Evolutionary conservation across 1,284 basidiomycete genomes (phyloP), one percentile per base, ranked within the genome.

Genomic region (Cryptococcus sp.): DNA sequence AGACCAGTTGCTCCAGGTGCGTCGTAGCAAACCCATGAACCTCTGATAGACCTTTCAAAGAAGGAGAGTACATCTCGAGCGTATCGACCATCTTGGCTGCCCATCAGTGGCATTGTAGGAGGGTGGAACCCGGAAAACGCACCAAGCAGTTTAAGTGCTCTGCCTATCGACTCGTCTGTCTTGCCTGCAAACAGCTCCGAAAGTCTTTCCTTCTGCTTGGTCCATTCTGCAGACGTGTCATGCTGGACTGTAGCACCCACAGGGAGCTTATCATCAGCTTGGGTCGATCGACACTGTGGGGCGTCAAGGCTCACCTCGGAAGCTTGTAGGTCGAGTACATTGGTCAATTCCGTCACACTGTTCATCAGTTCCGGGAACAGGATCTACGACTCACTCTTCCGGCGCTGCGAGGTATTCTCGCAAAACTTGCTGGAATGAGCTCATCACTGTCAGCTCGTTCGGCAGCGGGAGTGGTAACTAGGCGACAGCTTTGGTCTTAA

Each of bases 41-140:
- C 10, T 65, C 59, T 10, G 51, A 56, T 9, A 67, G 45, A 10
- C 65, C 65, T 45, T 67, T 65, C 21, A 65, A 45, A 2, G 52
- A 19, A 0, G 64, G 64, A 6, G 62, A 52, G 43, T 63, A 64
- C 3, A 63, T 37, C 14, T 64, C 64, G 5, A 66, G 53, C 3
- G 56, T 56, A 35, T 66, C 64, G 19, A 64, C 56, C 9, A 66
- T 58, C 43, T 62, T 62, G 18, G 59, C 64, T 66, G 39, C 18
- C 48, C 12, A 19, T 43, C 31, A 43, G 31, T n/a, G 19, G 9
- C 10, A n/a, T 21, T 5, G 23, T 25, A 21, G n/a, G 23, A 21
- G 23, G 16, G 9, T 23, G 38, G n/a, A n/a, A n/a, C n/a, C 7
- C 35, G 35, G 18, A 19, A 7, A 37, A 19, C 38, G 9, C 22